A percentile compares a stretch with the other conserved stretches of the same genome.
Evolutionary conservation across 2,329 filamentous ascomycete species (phyloP).

Genomic region (Dothiorella sarmentorum): DNA sequence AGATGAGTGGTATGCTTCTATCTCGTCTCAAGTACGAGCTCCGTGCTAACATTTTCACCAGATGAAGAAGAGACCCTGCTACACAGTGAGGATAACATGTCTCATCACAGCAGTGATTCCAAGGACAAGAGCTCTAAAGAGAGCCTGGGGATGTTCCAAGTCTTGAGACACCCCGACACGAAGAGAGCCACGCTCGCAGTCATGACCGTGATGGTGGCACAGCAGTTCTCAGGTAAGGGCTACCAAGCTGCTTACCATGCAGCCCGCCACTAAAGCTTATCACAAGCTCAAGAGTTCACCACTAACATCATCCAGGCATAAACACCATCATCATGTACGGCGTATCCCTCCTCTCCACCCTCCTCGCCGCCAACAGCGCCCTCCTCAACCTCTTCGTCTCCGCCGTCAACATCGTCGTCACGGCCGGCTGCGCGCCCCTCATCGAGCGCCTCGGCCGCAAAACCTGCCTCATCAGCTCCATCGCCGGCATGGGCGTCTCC

Average conservation of each 20-base stretch:
- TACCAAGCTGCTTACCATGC: neutral
- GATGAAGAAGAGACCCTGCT: conserved; percentile 72
- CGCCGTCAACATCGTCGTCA: conserved; percentile 79
- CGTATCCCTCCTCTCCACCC: conserved; percentile 76
- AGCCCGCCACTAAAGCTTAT: too few species aligned
- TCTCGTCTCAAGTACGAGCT: neutral
- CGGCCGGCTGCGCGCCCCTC: conserved; percentile 74
- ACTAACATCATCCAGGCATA: conserved; percentile 51
- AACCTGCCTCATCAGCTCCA: conserved; percentile 75
- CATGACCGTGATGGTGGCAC: conserved; percentile 88
- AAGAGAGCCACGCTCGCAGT: conserved; percentile 82
- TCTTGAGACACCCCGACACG: conserved; percentile 64
- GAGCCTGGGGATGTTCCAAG: conserved; percentile 48
- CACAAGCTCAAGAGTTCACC: neutral
- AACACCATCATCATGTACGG: conserved; percentile 99
- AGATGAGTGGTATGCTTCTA: conserved; percentile 28
- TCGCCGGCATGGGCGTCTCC: conserved; percentile 77
- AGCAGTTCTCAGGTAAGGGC: conserved; percentile 63
- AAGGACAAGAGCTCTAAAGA: conserved; percentile 31
- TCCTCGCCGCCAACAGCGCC: conserved; percentile 77
- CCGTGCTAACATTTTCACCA: conserved; percentile 24
- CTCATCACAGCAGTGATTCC: conserved; percentile 20
- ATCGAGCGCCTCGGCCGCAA: conserved; percentile 88
- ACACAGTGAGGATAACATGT: conserved; percentile 30
- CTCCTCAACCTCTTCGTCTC: conserved; percentile 86